A percentile compares a stretch with the other conserved stretches of the same genome.
phyloP scores from a whole-genome alignment of 345 rosid species.

The Alliaria petiolata region DNA sequence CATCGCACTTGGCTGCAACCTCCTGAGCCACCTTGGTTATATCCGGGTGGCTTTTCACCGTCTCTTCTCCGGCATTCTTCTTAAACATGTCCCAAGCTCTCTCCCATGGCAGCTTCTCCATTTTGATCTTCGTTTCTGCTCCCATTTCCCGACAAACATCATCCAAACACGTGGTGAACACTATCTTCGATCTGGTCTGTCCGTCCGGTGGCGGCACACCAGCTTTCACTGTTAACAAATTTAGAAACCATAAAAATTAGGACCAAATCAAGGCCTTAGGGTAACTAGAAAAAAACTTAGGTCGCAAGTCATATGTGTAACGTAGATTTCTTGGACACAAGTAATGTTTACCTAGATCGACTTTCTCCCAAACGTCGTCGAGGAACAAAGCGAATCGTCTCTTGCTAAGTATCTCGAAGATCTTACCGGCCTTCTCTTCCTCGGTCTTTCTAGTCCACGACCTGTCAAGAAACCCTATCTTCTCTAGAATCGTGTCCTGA shows the following conservation, averaged over 20 bases:
- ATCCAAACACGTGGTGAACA: slow-evolving; percentile 34
- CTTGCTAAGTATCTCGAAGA: slow-evolving; percentile 28
- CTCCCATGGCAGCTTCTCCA: slow-evolving; percentile 30
- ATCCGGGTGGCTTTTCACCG: slow-evolving; percentile 30
- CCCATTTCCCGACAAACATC: slow-evolving; percentile 38
- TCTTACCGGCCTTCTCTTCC: slow-evolving; percentile 27
- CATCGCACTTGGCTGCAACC: slow-evolving; percentile 32
- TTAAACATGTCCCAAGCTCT: slow-evolving; percentile 39
- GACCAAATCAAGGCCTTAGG: neutral
- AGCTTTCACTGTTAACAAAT: slow-evolving; percentile 1
- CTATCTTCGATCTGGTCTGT: slow-evolving; percentile 32
- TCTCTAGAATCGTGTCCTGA: slow-evolving; percentile 33
- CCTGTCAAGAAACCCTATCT: slow-evolving; percentile 33
- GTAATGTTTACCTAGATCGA: slow-evolving; percentile 26
- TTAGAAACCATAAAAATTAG: neutral
- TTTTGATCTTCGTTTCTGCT: slow-evolving; percentile 27
- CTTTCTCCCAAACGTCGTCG: slow-evolving; percentile 38
- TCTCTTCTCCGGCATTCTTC: slow-evolving; percentile 31
- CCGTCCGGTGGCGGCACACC: slow-evolving; percentile 31
- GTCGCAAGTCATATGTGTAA: neutral
- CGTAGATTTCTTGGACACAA: neutral
- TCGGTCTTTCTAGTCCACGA: slow-evolving; percentile 28
- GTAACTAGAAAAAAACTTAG: neutral
- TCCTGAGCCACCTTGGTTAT: slow-evolving; percentile 29
- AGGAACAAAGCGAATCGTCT: slow-evolving; percentile 36